These are phyloP conservation scores for Claviceps pusilla DNA, from an alignment of 2,329 filamentous ascomycete genomes.

Conservation along the genomic window DNA sequence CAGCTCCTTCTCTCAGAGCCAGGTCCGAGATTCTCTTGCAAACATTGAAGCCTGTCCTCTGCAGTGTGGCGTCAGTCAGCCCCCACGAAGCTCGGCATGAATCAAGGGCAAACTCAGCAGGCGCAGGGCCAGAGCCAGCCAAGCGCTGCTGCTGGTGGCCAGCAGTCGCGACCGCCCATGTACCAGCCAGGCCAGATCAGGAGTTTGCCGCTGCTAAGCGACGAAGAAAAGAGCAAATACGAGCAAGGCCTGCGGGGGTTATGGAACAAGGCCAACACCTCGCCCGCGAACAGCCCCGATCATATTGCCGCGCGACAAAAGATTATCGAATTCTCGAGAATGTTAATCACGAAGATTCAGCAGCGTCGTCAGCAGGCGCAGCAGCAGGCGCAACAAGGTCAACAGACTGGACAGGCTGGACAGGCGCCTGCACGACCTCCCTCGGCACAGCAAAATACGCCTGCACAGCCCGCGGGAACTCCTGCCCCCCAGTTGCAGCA, in stretches of 20 bases:
- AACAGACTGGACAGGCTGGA: conserved; percentile 11
- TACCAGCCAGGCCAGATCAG: conserved; percentile 39
- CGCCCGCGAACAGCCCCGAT: conserved; percentile 30
- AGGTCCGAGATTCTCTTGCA: background rate
- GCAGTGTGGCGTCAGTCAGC: background rate
- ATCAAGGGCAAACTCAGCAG: conserved; percentile 12
- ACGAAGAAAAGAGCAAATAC: conserved; percentile 43
- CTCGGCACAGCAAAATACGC: conserved; percentile 5
- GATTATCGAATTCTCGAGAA: conserved; percentile 45
- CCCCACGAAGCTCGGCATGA: conserved; percentile 9
- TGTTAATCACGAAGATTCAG: conserved; percentile 38
- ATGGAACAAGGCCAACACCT: conserved; percentile 37
- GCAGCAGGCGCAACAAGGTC: conserved; percentile 13
- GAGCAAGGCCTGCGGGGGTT: conserved; percentile 39
- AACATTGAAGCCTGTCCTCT: background rate
- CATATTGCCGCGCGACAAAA: conserved; percentile 39
- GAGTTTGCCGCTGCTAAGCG: conserved; percentile 31
- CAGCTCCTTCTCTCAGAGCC: background rate
- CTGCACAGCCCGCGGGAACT: conserved; percentile 8
- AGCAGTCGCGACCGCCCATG: conserved; percentile 22
- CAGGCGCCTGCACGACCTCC: conserved; percentile 11
- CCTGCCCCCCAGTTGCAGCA: conserved; percentile 9
- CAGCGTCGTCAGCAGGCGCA: conserved; percentile 21
- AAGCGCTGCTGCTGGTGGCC: conserved; percentile 10
- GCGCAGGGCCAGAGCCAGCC: conserved; percentile 12